A percentile compares a stretch with the other conserved stretches of the same genome.
Evolutionary conservation across 768 basidiomycete species (phyloP).

Genomic region (Boletus reticulatus): DNA sequence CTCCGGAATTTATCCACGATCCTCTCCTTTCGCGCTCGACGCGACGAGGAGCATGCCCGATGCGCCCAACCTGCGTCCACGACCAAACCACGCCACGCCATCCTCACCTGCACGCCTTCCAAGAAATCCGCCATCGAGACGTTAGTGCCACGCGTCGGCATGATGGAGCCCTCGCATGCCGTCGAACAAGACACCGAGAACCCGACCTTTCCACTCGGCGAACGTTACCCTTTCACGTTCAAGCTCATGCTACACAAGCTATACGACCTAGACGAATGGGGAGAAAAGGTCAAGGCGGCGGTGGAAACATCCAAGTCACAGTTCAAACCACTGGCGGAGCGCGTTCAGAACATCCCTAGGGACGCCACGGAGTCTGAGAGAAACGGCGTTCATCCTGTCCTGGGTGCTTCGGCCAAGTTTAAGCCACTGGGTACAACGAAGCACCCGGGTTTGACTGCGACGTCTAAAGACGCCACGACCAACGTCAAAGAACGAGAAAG

Average conservation of each 20-base stretch:
- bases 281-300: constrained; percentile 49
- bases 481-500: constrained; percentile 7
- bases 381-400: constrained; percentile 26
- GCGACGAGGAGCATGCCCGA: constrained; percentile 20
- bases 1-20: constrained; percentile 38
- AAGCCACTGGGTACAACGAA: not conserved
- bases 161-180: constrained; percentile 14
- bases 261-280: constrained; percentile 60
- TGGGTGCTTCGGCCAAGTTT: constrained; percentile 17
- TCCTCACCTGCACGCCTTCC: constrained; percentile 15
- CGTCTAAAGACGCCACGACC: constrained; percentile 7
- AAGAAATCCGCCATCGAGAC: not conserved
- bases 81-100: constrained; percentile 23
- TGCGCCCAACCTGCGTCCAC: not conserved
- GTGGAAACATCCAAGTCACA: constrained; percentile 52
- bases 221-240: constrained; percentile 58
- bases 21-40: constrained; percentile 34
- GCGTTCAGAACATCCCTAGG: constrained; percentile 14
- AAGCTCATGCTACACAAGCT: constrained; percentile 66
- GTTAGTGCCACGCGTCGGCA: not conserved
- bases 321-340: constrained; percentile 54
- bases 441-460: not conserved
- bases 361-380: constrained; percentile 5
- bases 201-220: constrained; percentile 41
- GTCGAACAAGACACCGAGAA: constrained; percentile 27